Base-by-base conservation (phyloP, 768 basidiomycete genomes). In the Trametes gibbosa region DNA sequence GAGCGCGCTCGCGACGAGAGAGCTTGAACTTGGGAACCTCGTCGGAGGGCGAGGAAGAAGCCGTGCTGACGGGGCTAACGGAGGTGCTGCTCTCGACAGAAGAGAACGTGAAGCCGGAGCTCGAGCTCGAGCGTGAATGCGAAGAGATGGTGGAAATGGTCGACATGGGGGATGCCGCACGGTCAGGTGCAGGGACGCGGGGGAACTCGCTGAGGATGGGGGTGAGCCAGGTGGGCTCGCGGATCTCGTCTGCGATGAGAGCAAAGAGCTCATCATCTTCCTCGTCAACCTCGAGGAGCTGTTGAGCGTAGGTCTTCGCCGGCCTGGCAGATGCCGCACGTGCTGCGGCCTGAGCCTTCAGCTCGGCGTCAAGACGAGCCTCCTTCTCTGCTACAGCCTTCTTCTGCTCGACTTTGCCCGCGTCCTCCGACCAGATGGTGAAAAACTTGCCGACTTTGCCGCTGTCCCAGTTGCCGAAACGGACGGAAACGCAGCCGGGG, bases 251-350 rank as follows among this genome's bases (percentile, higher is more conserved):
- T 41, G 86, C 84, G 69, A 91, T 85, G 77, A 90, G 79, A 41
- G 82, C 76, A 70, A 92, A 91, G 58, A 92, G 75, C 29, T 89
- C 85, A 48, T 87, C 89, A 45, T 86, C 86, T 63, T 86, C 84
- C 61, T 75, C 74, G 68, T 91, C 89, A n/a, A 81, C 77, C 70
- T 89, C 85, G 49, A 87, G 73, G 45, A 91, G 79, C 74, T 85
- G 84, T 70, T 92, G 89, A 2, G 89, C 89, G 29, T 87, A 75
- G 2, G 89, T 90, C 76, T 84, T 89, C 57, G 45, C 58, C 40
- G 50, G 64, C 69, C 66, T 65, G 66, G 66, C 56, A 6, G 68
- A 25, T 57, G 67, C n/a, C 40, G 62, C 66, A 50, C 66, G 65
- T 1, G 62, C 48, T 9, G 45, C 59, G 8, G 64, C 64, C 54